phyloP scores from a whole-genome alignment of 768 basidiomycete genomes.

The Podaxis sp. region DNA sequence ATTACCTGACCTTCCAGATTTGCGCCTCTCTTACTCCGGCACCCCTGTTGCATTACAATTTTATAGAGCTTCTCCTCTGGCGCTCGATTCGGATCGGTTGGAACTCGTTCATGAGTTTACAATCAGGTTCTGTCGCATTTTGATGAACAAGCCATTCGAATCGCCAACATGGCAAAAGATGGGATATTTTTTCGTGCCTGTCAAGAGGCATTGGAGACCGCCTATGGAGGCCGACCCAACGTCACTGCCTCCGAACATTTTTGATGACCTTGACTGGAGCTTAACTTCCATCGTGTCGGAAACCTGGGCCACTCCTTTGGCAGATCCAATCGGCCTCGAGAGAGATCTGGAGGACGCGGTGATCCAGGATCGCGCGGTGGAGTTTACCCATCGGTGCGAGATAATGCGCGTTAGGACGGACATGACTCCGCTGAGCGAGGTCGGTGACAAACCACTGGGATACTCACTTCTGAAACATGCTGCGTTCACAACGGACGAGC shows the following conservation, averaged over 20 bases:
- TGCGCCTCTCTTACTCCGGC: constrained; percentile 63
- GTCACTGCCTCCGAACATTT: constrained; percentile 36
- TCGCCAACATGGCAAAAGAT: constrained; percentile 49
- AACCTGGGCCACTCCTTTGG: constrained; percentile 52
- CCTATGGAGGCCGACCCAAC: constrained; percentile 13
- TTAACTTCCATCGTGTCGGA: constrained; percentile 50
- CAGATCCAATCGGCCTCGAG: constrained; percentile 35
- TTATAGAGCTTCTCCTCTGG: constrained; percentile 47
- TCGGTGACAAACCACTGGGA: constrained; percentile 61
- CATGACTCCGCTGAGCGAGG: constrained; percentile 72
- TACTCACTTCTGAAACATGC: constrained; percentile 1
- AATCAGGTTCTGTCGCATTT: constrained; percentile 55
- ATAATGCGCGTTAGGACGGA: constrained; percentile 58
- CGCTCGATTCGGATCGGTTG: constrained; percentile 45
- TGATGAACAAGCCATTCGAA: constrained; percentile 69
- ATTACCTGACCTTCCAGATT: constrained; percentile 53
- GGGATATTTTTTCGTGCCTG: constrained; percentile 68
- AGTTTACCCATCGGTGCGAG: constrained; percentile 72
- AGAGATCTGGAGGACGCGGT: constrained; percentile 60
- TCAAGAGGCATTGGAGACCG: constrained; percentile 40
- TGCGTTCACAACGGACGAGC: constrained; percentile 6
- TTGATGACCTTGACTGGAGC: constrained; percentile 62
- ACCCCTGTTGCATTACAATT: constrained; percentile 42
- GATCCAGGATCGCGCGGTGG: constrained; percentile 75
- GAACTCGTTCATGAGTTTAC: constrained; percentile 60